Percentiles rank a stretch among this genome's conserved stretches.
These are phyloP conservation scores for Hymenoscyphus linearis DNA, from an alignment of 2,329 filamentous ascomycete genomes.

Conservation along the genomic window DNA sequence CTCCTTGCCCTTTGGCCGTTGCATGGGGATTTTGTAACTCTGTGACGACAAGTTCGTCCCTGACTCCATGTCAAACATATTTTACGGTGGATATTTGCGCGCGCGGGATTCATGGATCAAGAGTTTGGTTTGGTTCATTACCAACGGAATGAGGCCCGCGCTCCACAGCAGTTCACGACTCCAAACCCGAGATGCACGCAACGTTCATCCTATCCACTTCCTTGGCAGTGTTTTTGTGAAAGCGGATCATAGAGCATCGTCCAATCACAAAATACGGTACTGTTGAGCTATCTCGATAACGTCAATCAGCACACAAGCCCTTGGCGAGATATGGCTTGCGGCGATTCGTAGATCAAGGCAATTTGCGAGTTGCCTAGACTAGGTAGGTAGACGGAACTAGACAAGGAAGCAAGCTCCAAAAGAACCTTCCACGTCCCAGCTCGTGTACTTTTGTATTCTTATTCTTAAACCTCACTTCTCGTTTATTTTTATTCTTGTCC, in stretches of 20 bases:
- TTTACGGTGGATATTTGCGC: too few relatives aligned
- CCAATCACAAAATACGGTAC: neutral
- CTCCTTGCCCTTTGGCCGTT: neutral
- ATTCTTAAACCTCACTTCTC: neutral
- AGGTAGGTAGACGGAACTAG: too few relatives aligned
- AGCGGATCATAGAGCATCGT: neutral
- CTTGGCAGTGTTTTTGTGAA: neutral
- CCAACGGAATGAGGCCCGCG: neutral
- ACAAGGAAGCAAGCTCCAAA: neutral
- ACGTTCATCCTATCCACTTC: neutral
- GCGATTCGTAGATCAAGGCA: neutral
- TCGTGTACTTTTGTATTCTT: neutral
- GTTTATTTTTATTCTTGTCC: neutral
- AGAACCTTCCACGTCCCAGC: neutral
- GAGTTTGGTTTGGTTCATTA: neutral
- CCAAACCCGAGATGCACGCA: neutral
- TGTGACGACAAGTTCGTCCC: neutral
- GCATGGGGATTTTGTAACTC: neutral
- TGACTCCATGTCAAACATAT: neutral
- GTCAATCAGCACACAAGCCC: neutral
- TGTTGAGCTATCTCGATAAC: neutral
- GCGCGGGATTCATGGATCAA: too few relatives aligned
- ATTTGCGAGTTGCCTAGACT: neutral
- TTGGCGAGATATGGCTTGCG: neutral
- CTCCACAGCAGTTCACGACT: neutral